These are phyloP conservation scores for Arthrobotrys sinensis DNA, from an alignment of 2,329 filamentous ascomycete species.

Conservation along the genomic window DNA sequence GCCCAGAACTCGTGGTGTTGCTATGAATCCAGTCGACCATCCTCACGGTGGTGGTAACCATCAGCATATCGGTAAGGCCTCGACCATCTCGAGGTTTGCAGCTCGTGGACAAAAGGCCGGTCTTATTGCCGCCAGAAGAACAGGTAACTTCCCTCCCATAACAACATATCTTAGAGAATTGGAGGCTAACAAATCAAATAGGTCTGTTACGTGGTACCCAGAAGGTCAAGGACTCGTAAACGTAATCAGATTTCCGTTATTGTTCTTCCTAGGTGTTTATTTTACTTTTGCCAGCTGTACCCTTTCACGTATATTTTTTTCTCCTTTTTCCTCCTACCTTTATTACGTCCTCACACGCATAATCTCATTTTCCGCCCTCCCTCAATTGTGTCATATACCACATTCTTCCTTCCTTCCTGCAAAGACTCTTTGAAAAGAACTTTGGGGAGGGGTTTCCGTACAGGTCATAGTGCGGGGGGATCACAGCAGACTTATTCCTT, in stretches of 20 bases:
- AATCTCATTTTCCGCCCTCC: conserved; percentile 29
- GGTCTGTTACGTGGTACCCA: conserved; percentile 98
- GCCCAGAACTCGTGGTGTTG: conserved; percentile 99
- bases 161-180: neutral
- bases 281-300: conserved; percentile 33
- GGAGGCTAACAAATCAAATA: conserved; percentile 14
- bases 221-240: conserved; percentile 93
- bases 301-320: conserved; percentile 22
- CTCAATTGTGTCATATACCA: conserved; percentile 45
- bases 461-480: conserved; percentile 26
- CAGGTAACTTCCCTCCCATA: conserved; percentile 72
- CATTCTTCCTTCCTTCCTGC: neutral
- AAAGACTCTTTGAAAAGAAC: neutral
- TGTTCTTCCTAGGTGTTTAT: conserved; percentile 43
- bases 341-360: conserved; percentile 31
- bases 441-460: neutral
- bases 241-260: conserved; percentile 34
- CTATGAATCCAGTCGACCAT: conserved; percentile 99
- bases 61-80: conserved; percentile 99
- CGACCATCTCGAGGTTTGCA: conserved; percentile 98
- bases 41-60: conserved; percentile 99
- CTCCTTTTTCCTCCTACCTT: conserved; percentile 5
- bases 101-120: conserved; percentile 99
- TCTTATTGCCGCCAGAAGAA: conserved; percentile 97
- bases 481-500: neutral